phyloP scores from a whole-genome alignment of 352 stramenopile species.

The Pythium dissotocum region DNA sequence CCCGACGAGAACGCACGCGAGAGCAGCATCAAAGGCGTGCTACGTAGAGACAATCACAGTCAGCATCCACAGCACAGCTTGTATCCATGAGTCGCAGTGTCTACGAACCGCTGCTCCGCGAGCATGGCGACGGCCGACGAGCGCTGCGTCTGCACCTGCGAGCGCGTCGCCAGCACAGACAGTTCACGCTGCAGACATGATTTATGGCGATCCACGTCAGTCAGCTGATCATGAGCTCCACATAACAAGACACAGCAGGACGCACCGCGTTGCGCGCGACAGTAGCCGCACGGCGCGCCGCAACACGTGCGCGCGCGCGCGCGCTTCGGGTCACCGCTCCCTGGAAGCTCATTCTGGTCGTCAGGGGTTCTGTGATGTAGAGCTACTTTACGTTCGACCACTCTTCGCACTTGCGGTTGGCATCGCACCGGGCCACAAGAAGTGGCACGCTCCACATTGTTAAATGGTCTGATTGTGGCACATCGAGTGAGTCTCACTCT shows the following conservation, averaged over 20 bases:
- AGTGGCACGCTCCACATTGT: slow-evolving; percentile 20
- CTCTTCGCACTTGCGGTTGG: slow-evolving; percentile 2
- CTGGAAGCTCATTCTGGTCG: slow-evolving; percentile 56
- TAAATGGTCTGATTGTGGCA: background rate
- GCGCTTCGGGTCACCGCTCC: slow-evolving; percentile 36
- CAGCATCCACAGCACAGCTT: slow-evolving; percentile 14
- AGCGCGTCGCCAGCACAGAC: slow-evolving; percentile 10
- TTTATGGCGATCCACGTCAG: background rate
- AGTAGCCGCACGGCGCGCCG: slow-evolving; percentile 26
- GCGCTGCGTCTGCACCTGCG: slow-evolving; percentile 13
- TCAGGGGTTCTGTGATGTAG: background rate
- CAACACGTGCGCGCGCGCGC: slow-evolving; percentile 39
- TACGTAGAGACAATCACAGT: slow-evolving; percentile 19
- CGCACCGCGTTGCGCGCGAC: slow-evolving; percentile 29
- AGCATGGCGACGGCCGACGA: slow-evolving; percentile 17
- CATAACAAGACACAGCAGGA: background rate
- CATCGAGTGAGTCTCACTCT: background rate
- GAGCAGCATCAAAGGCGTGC: slow-evolving; percentile 26
- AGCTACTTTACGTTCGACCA: background rate
- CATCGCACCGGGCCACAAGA: slow-evolving; percentile 21
- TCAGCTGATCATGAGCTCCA: background rate
- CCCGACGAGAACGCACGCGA: slow-evolving; percentile 50
- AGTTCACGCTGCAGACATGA: slow-evolving; percentile 8
- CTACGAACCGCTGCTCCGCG: slow-evolving; percentile 9
- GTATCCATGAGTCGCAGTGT: background rate